Evolutionary conservation across 2,329 filamentous ascomycete species (phyloP), one percentile per base, ranked within the genome.

Genomic region (Neofusicoccum sp.): DNA sequence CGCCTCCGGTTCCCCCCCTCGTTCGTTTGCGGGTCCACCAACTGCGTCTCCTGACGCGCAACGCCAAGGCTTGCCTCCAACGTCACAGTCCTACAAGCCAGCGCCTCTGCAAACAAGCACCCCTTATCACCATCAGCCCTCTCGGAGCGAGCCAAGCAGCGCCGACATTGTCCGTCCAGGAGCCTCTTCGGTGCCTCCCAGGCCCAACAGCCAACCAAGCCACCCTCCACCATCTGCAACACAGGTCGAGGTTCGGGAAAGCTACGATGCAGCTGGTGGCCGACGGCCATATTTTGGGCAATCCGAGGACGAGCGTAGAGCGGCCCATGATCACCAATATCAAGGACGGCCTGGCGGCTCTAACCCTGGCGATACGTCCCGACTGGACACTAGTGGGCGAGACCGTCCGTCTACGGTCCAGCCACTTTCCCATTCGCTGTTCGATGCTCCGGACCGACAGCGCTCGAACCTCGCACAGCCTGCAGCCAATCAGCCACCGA

Each of bases 121-220:
- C 14, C 49, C 31, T 4, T 41, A 45, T 11, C 51, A 57, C 24
- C 51, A 57, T 24, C 59, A 56, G 11, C 43, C 48, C n/a, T 61
- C 59, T 26, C 43, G 40, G 11, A 57, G 49, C 30, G 59, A 61
- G 11, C 45, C 59, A 3, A 57, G 26, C 49, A 48, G 49, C 26
- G 43, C 40, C 7, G 59, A 61, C 28, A 6, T 40, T 12, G 14
- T 26, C n/a, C 59, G 59, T 30, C 59, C 43, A 16, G 49, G 43
- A 9, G 59, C 49, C 7, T 51, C 48, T 33, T 47, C 51, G 16
- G 59, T 72, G 6, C 75, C 75, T 6, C 73, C 75, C 20, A 70
- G 75, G 28, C 75, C 75, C 12, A 76, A 72, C 56, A 77, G 75
- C 60, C 75, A 77, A 58, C 75, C 75, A 2, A 70, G 63, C 30